Evolutionary conservation across 176 grass and related monocot genomes (phyloP).

Genomic region (Eleusine indica): DNA sequence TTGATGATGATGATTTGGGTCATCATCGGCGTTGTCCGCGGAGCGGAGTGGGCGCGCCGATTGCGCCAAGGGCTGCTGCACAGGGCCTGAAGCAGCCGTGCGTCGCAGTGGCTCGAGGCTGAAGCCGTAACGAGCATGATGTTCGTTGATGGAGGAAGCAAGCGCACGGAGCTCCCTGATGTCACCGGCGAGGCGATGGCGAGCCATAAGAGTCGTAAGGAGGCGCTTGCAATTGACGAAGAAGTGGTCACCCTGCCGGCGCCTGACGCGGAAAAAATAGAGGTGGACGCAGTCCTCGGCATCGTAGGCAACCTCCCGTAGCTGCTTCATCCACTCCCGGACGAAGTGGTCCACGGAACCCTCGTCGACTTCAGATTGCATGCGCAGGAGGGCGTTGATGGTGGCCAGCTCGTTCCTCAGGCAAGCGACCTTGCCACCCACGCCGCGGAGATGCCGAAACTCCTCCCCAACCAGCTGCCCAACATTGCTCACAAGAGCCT

Average conservation of each 20-base stretch:
- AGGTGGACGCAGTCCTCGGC: neutral
- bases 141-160: neutral
- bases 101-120: neutral
- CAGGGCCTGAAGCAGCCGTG: no score
- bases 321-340: constrained; percentile 24
- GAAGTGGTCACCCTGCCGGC: neutral
- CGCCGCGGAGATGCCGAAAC: neutral
- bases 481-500: neutral
- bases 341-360: neutral
- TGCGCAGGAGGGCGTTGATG: constrained; percentile 2
- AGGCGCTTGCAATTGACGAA: neutral
- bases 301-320: constrained; percentile 18
- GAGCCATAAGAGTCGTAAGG: neutral
- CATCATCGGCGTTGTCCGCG: no score
- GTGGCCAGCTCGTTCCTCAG: constrained; percentile 4
- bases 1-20: no score
- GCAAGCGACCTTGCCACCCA: neutral
- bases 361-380: neutral
- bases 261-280: neutral
- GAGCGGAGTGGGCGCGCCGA: no score
- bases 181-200: neutral
- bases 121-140: neutral
- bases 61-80: no score
- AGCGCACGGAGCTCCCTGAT: neutral
- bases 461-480: neutral